These are phyloP conservation scores for Ogataea saltuana DNA, from an alignment of 805 yeast species.

Conservation along the genomic window DNA sequence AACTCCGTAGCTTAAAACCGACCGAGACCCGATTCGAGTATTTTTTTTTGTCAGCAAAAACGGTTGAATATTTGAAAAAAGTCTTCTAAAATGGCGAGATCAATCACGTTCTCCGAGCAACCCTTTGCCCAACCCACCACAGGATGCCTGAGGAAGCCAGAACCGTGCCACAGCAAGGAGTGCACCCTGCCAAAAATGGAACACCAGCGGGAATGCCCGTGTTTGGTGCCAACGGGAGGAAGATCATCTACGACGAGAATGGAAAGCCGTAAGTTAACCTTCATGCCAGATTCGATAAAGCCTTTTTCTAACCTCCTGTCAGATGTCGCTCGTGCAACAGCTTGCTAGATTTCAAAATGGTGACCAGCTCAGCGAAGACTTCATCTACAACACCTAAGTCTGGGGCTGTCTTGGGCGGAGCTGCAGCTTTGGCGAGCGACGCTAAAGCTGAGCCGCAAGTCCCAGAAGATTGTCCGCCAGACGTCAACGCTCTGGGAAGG, in stretches of 20 bases:
- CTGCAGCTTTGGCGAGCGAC: slow-evolving; percentile 22
- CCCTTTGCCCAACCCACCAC: no score
- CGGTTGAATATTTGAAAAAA: no score
- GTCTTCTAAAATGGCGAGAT: no score
- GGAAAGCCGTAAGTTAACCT: slow-evolving; percentile 81
- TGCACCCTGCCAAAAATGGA: no score
- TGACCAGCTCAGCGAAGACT: slow-evolving; percentile 35
- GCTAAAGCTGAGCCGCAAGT: slow-evolving; percentile 26
- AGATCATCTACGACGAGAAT: slow-evolving; percentile 76
- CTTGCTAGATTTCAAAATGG: slow-evolving; percentile 74
- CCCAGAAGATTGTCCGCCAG: slow-evolving; percentile 72
- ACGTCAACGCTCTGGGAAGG: slow-evolving; percentile 74
- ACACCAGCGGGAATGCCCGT: slow-evolving; percentile 37
- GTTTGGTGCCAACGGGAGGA: slow-evolving; percentile 61
- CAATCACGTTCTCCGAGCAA: no score
- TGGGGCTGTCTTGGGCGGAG: slow-evolving; percentile 13
- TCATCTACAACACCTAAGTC: slow-evolving; percentile 5
- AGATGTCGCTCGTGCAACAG: slow-evolving; percentile 86
- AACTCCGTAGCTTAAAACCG: no score
- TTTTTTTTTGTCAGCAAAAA: no score
- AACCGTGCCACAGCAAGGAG: background rate
- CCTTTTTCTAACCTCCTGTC: background rate
- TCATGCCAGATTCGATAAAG: background rate
- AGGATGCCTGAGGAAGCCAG: background rate
- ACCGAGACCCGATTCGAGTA: no score